Conservation (phyloP, 2,329 filamentous ascomycete genomes). For the Fusarium longipes region DNA sequence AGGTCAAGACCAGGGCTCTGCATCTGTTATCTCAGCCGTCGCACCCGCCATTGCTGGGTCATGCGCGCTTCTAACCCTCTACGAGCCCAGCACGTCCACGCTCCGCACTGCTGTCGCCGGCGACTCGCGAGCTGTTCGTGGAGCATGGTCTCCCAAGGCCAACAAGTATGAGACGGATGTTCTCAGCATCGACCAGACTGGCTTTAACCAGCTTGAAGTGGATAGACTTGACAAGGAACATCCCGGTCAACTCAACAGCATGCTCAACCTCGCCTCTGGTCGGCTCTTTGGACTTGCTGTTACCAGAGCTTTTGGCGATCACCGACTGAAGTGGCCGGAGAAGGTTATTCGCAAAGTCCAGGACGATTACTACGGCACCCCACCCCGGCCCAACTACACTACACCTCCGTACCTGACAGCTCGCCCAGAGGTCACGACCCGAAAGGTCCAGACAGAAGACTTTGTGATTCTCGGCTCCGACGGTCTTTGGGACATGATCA, state of each 20-base stretch:
- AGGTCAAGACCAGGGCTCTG: constrained; percentile 44
- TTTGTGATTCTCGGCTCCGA: constrained; percentile 76
- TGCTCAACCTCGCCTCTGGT: constrained; percentile 61
- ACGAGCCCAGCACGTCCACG: constrained; percentile 63
- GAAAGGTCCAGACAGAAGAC: constrained; percentile 58
- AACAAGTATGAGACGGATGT: constrained; percentile 62
- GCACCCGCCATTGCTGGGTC: constrained; percentile 62
- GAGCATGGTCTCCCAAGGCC: constrained; percentile 56
- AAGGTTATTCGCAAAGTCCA: constrained; percentile 51
- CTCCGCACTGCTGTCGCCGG: constrained; percentile 74
- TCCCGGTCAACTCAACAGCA: constrained; percentile 69
- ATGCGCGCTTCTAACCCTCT: constrained; percentile 72
- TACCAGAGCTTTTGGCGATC: constrained; percentile 75
- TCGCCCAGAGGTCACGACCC: constrained; percentile 71
- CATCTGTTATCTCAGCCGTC: constrained; percentile 48
- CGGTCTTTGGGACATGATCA: constrained; percentile 73
- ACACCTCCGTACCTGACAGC: constrained; percentile 77
- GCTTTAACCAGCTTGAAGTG: constrained; percentile 69
- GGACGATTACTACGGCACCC: constrained; percentile 62
- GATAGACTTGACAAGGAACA: constrained; percentile 66
- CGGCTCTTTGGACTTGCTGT: constrained; percentile 71
- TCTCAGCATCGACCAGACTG: constrained; percentile 74
- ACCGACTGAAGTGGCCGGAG: constrained; percentile 73
- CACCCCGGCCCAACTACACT: constrained; percentile 56
- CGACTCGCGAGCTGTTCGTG: constrained; percentile 74